A percentile compares a stretch with the other conserved stretches of the same genome.
Conservation (phyloP, 306 rosid genomes). For the Dryas octopetala region DNA sequence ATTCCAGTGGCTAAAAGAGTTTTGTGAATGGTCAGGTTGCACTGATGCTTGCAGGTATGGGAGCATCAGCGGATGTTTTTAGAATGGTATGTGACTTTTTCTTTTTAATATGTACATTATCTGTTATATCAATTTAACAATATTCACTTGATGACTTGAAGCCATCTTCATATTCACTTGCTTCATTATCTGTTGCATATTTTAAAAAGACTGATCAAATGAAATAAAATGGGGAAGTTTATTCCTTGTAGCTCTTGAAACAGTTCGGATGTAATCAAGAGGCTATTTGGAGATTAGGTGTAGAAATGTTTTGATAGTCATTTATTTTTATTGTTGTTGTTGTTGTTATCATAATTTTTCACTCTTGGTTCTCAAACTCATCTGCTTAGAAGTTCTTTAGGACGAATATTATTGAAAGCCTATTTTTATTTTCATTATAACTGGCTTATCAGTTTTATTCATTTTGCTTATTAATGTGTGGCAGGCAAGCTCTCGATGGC, state of each 20-base stretch:
- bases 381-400: constrained; percentile 16
- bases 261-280: background rate
- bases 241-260: constrained; percentile 16
- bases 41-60: constrained; percentile 93
- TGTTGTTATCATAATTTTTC: background rate
- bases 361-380: background rate
- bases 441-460: constrained; percentile 13
- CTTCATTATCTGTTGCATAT: background rate
- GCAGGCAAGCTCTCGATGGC: constrained; percentile 94
- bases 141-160: background rate
- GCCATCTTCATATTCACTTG: background rate
- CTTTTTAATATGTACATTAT: background rate
- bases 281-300: background rate
- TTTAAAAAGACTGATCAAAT: background rate
- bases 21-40: constrained; percentile 63
- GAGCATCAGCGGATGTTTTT: constrained; percentile 76
- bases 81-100: constrained; percentile 50
- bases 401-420: background rate
- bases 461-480: constrained; percentile 20
- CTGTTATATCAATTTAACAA: background rate
- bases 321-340: too few species aligned
- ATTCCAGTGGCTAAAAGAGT: constrained; percentile 14
- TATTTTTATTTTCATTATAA: constrained; percentile 10
- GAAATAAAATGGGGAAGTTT: constrained; percentile 4
- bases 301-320: background rate